Conservation (phyloP, 2,329 filamentous ascomycete genomes). For the Diaporthe humulicola region DNA sequence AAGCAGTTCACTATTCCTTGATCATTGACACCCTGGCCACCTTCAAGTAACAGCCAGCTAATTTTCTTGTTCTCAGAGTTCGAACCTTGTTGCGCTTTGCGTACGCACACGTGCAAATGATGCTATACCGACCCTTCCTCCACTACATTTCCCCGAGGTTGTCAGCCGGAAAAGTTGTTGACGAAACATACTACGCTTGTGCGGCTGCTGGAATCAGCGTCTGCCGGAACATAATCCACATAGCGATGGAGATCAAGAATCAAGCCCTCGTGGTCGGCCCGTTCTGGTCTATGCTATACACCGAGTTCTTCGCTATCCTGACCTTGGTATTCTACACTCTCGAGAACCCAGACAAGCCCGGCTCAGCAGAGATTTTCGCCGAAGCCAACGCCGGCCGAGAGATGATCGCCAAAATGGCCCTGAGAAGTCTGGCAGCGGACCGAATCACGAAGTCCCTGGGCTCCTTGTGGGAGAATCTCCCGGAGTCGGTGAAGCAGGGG, state of each 20-base stretch:
- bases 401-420: slow-evolving; percentile 82
- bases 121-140: slow-evolving; percentile 85
- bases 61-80: slow-evolving; percentile 55
- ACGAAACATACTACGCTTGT: slow-evolving; percentile 84
- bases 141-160: slow-evolving; percentile 82
- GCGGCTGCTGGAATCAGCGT: slow-evolving; percentile 73
- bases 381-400: slow-evolving; percentile 89
- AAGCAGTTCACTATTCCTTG: not conserved
- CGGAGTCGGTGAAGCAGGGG: slow-evolving; percentile 74
- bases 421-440: slow-evolving; percentile 90
- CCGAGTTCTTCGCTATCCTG: slow-evolving; percentile 84
- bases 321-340: slow-evolving; percentile 84
- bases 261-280: slow-evolving; percentile 82
- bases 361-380: slow-evolving; percentile 82
- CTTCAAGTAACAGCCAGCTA: slow-evolving; percentile 36
- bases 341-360: slow-evolving; percentile 82
- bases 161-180: slow-evolving; percentile 69
- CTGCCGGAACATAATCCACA: slow-evolving; percentile 81
- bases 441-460: slow-evolving; percentile 83
- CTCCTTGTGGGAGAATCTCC: slow-evolving; percentile 85
- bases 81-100: slow-evolving; percentile 83
- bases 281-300: slow-evolving; percentile 90
- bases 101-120: slow-evolving; percentile 87
- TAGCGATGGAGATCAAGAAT: slow-evolving; percentile 82
- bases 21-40: too few species aligned